Evolutionary conservation across 1,139 yeast genomes (phyloP).

Genomic region (Citeromyces siamensis): DNA sequence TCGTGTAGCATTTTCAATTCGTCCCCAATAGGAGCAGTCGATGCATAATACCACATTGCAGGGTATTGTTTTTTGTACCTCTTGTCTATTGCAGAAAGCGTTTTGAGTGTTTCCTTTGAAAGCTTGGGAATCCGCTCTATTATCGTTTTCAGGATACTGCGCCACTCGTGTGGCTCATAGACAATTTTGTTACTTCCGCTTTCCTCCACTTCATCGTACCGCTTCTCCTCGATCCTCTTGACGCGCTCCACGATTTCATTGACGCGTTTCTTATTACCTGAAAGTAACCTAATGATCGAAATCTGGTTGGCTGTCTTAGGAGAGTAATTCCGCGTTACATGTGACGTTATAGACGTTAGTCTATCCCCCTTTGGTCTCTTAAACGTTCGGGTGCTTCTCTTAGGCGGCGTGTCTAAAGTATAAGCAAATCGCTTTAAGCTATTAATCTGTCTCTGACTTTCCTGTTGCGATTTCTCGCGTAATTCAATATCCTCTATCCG

Average conservation of each 20-base stretch:
- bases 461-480: neutral
- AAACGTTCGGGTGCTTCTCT: neutral
- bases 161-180: conserved; percentile 1
- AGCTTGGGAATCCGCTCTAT: neutral
- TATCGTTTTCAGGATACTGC: neutral
- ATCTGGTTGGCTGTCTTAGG: conserved; percentile 1
- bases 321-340: neutral
- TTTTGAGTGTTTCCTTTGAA: neutral
- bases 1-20: conserved; percentile 1
- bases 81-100: neutral
- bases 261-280: conserved; percentile 1
- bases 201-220: neutral
- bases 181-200: neutral
- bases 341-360: neutral
- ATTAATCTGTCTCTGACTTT: neutral
- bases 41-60: conserved; percentile 1
- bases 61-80: conserved; percentile 2
- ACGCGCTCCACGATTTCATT: conserved; percentile 3
- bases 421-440: neutral
- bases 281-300: neutral
- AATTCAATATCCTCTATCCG: conserved; percentile 1
- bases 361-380: neutral
- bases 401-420: neutral
- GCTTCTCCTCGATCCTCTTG: conserved; percentile 1
- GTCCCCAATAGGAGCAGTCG: neutral